These are phyloP conservation scores for Strobilomyces echinocephalus DNA, from an alignment of 768 basidiomycete species.

Conservation along the genomic window DNA sequence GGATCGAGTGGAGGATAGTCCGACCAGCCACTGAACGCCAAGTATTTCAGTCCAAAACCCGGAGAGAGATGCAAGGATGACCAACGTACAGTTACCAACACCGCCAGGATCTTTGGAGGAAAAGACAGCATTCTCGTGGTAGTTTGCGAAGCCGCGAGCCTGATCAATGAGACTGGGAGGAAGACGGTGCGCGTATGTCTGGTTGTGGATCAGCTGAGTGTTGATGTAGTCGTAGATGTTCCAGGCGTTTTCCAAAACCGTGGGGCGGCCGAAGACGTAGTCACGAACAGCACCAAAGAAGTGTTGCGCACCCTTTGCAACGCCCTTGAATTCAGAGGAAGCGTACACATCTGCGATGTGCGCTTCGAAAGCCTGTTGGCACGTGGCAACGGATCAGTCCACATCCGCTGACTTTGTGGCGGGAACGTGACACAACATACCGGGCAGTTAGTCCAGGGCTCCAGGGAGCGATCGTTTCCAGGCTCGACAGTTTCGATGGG, in stretches of 20 bases:
- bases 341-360: slow-evolving; percentile 57
- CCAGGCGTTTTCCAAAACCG: slow-evolving; percentile 68
- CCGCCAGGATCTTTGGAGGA: slow-evolving; percentile 54
- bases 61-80: background rate
- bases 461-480: slow-evolving; percentile 74
- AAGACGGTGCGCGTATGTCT: slow-evolving; percentile 72
- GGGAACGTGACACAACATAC: slow-evolving; percentile 28
- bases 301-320: slow-evolving; percentile 48
- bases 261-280: slow-evolving; percentile 65
- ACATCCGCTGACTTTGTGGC: background rate
- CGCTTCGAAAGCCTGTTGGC: slow-evolving; percentile 53
- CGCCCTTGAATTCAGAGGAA: slow-evolving; percentile 64
- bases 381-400: slow-evolving; percentile 10
- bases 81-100: slow-evolving; percentile 71
- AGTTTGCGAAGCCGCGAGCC: slow-evolving; percentile 70
- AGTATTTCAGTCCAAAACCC: slow-evolving; percentile 5
- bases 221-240: slow-evolving; percentile 79
- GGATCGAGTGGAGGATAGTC: slow-evolving; percentile 68
- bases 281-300: slow-evolving; percentile 68
- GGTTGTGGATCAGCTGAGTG: slow-evolving; percentile 75
- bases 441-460: slow-evolving; percentile 70
- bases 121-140: slow-evolving; percentile 76
- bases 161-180: slow-evolving; percentile 76
- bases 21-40: slow-evolving; percentile 67
- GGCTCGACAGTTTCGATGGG: slow-evolving; percentile 88